Percentiles rank a stretch among this genome's conserved stretches.
These are phyloP conservation scores for Pascua sp. DNA, from an alignment of 1,284 basidiomycete genomes.

Conservation along the genomic window DNA sequence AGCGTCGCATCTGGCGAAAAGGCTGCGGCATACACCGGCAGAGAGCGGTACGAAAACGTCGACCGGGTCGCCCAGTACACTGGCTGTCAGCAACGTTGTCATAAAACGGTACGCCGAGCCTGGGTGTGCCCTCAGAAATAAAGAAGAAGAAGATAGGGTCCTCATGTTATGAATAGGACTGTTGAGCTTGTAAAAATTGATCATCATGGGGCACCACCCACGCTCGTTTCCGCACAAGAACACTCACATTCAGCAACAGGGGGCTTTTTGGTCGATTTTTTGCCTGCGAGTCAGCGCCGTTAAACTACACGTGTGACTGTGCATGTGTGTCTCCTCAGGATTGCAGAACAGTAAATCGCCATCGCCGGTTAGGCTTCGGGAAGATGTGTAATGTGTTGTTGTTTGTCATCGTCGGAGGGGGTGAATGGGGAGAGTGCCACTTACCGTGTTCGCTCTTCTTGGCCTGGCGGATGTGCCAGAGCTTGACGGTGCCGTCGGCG, in stretches of 20 bases:
- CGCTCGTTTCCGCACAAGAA: constrained; percentile 1
- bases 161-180: constrained; percentile 43
- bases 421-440: constrained; percentile 12
- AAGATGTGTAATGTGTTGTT: constrained; percentile 47
- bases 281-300: constrained; percentile 27
- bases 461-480: constrained; percentile 50
- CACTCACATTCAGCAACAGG: constrained; percentile 41
- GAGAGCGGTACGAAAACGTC: constrained; percentile 64
- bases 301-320: too few species aligned
- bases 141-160: constrained; percentile 48
- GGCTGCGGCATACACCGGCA: constrained; percentile 61
- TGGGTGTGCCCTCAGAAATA: constrained; percentile 35
- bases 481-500: constrained; percentile 47
- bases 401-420: constrained; percentile 39
- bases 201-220: constrained; percentile 38
- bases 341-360: constrained; percentile 50
- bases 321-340: constrained; percentile 33
- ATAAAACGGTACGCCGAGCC: constrained; percentile 4
- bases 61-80: constrained; percentile 76
- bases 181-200: constrained; percentile 51
- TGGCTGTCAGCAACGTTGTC: constrained; percentile 42
- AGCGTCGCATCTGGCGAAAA: constrained; percentile 88
- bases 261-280: constrained; percentile 30
- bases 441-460: constrained; percentile 44
- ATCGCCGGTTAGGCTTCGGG: constrained; percentile 33